phyloP scores from a whole-genome alignment of 306 rosid species.

The Quercus agrifolia region DNA sequence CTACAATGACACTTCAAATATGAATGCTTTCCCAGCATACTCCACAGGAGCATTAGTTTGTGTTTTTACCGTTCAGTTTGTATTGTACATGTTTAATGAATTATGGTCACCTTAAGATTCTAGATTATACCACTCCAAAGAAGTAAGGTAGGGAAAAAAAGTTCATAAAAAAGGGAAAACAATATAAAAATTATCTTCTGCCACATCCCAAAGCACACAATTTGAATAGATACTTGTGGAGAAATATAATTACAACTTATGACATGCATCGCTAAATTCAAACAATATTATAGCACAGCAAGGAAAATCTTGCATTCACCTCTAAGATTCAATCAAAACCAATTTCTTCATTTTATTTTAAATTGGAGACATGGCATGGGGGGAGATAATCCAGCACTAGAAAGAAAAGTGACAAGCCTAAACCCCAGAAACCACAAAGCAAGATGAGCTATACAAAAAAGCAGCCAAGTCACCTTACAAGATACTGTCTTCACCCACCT shows the following conservation, averaged over 20 bases:
- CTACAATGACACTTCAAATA: neutral
- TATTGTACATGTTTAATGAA: neutral
- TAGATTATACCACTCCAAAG: neutral
- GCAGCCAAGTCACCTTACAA: no score
- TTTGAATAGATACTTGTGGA: neutral
- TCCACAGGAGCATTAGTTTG: neutral
- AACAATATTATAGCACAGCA: neutral
- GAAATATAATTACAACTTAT: neutral
- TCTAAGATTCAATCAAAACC: no score
- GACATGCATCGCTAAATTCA: neutral
- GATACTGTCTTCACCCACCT: no score
- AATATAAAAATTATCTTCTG: neutral
- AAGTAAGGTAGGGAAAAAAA: neutral
- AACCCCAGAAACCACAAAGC: no score
- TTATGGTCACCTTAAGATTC: neutral
- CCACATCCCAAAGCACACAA: neutral
- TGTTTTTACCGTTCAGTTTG: neutral
- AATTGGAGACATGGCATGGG: no score
- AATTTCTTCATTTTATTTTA: no score
- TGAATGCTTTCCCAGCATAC: neutral
- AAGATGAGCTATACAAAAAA: no score
- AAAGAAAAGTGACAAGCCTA: no score
- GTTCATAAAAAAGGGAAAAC: neutral
- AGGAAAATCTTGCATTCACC: neutral
- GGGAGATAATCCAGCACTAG: no score